Conservation (phyloP, 2,329 filamentous ascomycete genomes). For the Colletotrichum liaoningense region DNA sequence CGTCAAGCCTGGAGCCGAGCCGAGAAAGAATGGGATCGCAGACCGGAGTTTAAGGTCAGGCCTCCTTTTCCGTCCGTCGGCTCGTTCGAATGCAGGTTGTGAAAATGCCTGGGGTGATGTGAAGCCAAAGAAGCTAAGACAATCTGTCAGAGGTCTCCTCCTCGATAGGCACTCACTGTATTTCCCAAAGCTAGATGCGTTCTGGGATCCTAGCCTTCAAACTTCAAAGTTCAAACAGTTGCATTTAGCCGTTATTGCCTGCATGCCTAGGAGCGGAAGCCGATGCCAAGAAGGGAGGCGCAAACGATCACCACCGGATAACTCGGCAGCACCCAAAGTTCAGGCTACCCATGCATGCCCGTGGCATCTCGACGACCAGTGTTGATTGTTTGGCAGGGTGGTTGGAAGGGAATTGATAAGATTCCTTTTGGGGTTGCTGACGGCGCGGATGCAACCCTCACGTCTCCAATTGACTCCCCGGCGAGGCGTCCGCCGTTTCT, state of each 20-base stretch:
- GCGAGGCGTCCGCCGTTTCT: background rate
- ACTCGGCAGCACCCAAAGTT: slow-evolving; percentile 19
- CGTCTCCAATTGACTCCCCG: background rate
- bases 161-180: background rate
- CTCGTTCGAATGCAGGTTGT: background rate
- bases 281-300: slow-evolving; percentile 33
- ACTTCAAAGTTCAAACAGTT: background rate
- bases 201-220: background rate
- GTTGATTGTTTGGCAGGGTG: background rate
- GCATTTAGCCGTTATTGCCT: slow-evolving; percentile 7
- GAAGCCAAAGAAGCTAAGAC: background rate
- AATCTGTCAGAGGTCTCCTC: background rate
- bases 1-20: background rate
- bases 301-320: slow-evolving; percentile 30
- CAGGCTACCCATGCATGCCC: background rate
- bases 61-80: background rate
- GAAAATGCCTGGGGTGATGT: background rate
- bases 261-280: slow-evolving; percentile 20
- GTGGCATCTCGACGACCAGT: background rate
- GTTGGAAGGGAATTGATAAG: background rate
- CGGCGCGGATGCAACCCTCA: background rate
- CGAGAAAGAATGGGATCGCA: background rate
- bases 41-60: background rate
- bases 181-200: background rate
- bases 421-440: background rate